These are phyloP conservation scores for Globisporangium orthogonon DNA, from an alignment of 352 stramenopile species.

Conservation along the genomic window DNA sequence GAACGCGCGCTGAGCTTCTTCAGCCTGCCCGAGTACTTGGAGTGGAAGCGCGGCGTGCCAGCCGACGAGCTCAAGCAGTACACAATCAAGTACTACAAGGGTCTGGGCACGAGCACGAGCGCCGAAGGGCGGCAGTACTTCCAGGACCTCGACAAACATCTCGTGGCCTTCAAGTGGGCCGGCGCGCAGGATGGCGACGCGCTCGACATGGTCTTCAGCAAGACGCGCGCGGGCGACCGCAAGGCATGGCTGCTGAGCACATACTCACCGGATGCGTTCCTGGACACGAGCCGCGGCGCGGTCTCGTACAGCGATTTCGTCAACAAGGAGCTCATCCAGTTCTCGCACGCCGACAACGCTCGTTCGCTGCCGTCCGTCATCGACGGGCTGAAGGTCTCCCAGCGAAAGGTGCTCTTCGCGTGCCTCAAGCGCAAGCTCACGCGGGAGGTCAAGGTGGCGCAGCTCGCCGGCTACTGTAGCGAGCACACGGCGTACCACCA, in stretches of 20 bases:
- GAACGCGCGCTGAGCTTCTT: slow-evolving; percentile 90
- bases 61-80: slow-evolving; percentile 80
- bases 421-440: slow-evolving; percentile 99
- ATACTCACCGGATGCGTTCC: slow-evolving; percentile 83
- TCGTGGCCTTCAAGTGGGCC: slow-evolving; percentile 87
- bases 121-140: slow-evolving; percentile 98
- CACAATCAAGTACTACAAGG: slow-evolving; percentile 99
- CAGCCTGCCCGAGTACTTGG: slow-evolving; percentile 95
- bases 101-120: slow-evolving; percentile 97
- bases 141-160: slow-evolving; percentile 91
- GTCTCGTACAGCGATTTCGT: slow-evolving; percentile 97
- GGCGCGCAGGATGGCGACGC: slow-evolving; percentile 82
- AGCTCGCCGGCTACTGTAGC: slow-evolving; percentile 98
- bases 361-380: slow-evolving; percentile 95
- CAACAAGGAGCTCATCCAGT: slow-evolving; percentile 98
- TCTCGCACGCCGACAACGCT: slow-evolving; percentile 95
- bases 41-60: slow-evolving; percentile 85
- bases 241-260: slow-evolving; percentile 95
- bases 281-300: slow-evolving; percentile 89
- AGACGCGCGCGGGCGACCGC: slow-evolving; percentile 93
- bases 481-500: slow-evolving; percentile 99
- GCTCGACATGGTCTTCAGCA: slow-evolving; percentile 99
- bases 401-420: slow-evolving; percentile 96
- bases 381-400: slow-evolving; percentile 97
- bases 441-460: slow-evolving; percentile 99